phyloP scores from a whole-genome alignment of 768 basidiomycete species.

The Trichaptum fuscoviolaceum region DNA sequence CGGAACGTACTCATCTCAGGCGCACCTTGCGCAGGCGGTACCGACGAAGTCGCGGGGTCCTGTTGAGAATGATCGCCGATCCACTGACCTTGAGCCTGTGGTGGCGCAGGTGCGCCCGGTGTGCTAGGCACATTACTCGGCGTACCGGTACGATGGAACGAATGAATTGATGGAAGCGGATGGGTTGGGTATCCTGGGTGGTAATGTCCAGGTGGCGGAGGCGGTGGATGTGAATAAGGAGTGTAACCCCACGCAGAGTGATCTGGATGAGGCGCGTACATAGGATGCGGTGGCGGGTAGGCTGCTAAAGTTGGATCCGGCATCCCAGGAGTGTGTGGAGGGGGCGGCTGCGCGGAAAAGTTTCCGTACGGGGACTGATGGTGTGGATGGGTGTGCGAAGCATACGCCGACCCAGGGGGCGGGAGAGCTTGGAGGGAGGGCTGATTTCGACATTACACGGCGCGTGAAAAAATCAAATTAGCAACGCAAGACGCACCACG shows the following conservation, averaged over 20 bases:
- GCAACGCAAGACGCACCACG: background rate
- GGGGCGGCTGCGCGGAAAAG: background rate
- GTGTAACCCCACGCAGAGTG: background rate
- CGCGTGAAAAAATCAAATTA: background rate
- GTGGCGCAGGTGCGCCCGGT: background rate
- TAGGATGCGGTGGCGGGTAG: background rate
- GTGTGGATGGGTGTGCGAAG: slow-evolving; percentile 6
- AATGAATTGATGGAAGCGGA: background rate
- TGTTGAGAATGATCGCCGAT: background rate
- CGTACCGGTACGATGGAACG: background rate
- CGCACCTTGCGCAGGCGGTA: slow-evolving; percentile 62
- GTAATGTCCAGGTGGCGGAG: background rate
- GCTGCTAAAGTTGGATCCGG: background rate
- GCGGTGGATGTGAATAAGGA: background rate
- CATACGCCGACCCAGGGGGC: slow-evolving; percentile 4
- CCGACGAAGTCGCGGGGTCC: slow-evolving; percentile 22
- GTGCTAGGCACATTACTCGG: background rate
- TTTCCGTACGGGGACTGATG: background rate
- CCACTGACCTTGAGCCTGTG: background rate
- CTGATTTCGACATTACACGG: background rate
- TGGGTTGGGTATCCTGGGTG: background rate
- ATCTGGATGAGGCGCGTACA: background rate
- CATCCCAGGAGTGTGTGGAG: background rate
- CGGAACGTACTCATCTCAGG: slow-evolving; percentile 37
- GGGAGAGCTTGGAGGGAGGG: background rate